These are phyloP conservation scores for Bryoerythrophyllum caledonicum DNA, from an alignment of 225 moss, liverwort and hornwort species.

Conservation along the genomic window DNA sequence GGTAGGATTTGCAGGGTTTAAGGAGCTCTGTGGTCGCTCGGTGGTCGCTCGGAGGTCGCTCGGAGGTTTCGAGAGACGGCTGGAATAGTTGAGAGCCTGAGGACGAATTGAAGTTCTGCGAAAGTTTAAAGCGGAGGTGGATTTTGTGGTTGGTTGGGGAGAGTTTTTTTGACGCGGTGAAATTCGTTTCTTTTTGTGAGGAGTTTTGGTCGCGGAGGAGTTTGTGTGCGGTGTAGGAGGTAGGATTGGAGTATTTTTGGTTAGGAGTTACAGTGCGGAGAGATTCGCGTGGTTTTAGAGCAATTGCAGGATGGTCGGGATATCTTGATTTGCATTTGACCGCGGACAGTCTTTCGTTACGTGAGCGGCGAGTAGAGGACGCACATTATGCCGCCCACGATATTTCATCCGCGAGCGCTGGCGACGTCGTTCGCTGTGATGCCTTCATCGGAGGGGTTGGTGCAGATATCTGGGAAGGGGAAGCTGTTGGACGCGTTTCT, in stretches of 20 bases:
- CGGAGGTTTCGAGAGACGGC: no score
- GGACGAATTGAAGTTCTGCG: neutral
- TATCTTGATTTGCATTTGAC: conserved; percentile 34
- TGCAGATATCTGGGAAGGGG: conserved; percentile 14
- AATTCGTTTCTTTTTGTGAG: neutral
- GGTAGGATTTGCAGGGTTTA: conserved; percentile 16
- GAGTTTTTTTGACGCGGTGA: neutral
- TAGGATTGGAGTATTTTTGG: neutral
- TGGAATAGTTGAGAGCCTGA: no score
- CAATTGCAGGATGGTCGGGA: conserved; percentile 26
- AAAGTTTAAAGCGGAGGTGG: neutral
- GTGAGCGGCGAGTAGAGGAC: conserved; percentile 6
- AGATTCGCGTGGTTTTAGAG: neutral
- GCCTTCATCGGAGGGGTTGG: conserved; percentile 25
- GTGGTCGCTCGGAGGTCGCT: neutral
- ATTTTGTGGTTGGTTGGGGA: no score
- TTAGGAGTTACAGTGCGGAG: neutral
- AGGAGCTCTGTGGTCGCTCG: neutral
- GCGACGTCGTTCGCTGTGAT: conserved; percentile 14
- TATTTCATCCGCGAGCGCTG: conserved; percentile 29
- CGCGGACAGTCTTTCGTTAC: conserved; percentile 17
- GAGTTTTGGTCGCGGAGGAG: conserved; percentile 5
- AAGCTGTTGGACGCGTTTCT: conserved; percentile 28
- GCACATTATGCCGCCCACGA: conserved; percentile 25
- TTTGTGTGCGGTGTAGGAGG: neutral